Evolutionary conservation across 2,329 filamentous ascomycete genomes (phyloP).

Genomic region (Phoma sp.): DNA sequence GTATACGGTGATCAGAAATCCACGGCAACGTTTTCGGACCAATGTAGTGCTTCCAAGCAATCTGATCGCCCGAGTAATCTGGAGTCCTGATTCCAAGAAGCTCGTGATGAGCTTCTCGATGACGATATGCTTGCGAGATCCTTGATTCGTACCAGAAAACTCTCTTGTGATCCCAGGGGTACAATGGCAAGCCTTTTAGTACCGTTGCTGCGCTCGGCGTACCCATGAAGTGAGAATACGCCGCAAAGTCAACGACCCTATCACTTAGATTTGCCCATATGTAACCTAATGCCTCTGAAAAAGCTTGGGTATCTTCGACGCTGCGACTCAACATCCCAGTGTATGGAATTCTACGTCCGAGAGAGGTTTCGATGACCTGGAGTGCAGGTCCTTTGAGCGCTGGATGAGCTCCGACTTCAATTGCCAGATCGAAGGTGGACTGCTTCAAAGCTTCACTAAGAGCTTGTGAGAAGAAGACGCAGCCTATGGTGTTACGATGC

Average conservation of each 20-base stretch:
- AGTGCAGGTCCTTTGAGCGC: constrained; percentile 51
- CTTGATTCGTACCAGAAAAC: constrained; percentile 31
- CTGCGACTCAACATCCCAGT: constrained; percentile 28
- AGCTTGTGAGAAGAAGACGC: constrained; percentile 51
- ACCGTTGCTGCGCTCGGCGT: neutral
- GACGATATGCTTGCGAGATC: constrained; percentile 6
- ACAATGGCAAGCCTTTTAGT: constrained; percentile 25
- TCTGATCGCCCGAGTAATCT: neutral
- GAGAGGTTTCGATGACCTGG: constrained; percentile 39
- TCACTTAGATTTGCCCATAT: constrained; percentile 1
- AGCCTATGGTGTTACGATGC: constrained; percentile 51
- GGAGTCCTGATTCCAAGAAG: constrained; percentile 13
- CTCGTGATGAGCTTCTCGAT: constrained; percentile 18
- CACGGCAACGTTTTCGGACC: constrained; percentile 18
- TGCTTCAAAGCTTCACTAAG: constrained; percentile 32
- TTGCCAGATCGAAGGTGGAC: constrained; percentile 43
- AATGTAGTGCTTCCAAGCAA: constrained; percentile 24
- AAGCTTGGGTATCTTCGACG: constrained; percentile 26
- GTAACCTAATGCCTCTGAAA: constrained; percentile 18
- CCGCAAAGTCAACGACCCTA: neutral
- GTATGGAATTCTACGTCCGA: constrained; percentile 20
- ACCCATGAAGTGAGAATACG: neutral
- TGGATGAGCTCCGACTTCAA: constrained; percentile 57
- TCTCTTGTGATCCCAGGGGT: constrained; percentile 39
- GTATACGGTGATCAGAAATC: constrained; percentile 26